Evolutionary conservation across 140 eudicot species (phyloP).

Genomic region (Bidens hawaiensis): DNA sequence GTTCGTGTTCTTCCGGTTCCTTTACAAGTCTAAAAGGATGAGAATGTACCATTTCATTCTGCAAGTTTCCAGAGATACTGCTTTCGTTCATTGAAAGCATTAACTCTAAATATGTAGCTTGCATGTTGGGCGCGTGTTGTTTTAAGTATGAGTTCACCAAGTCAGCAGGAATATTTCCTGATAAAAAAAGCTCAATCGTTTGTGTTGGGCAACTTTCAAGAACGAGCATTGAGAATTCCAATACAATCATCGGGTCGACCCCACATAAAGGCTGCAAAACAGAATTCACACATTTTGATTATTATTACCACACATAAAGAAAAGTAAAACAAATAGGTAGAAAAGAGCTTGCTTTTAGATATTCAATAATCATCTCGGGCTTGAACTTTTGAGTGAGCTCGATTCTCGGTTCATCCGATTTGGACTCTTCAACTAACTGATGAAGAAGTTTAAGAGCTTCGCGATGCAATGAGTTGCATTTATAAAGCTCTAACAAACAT

Average conservation of each 20-base stretch:
- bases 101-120: conserved; percentile 83
- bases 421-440: conserved; percentile 69
- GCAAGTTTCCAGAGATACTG: conserved; percentile 87
- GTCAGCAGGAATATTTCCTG: conserved; percentile 94
- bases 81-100: conserved; percentile 94
- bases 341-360: conserved; percentile 71
- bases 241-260: conserved; percentile 92
- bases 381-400: conserved; percentile 71
- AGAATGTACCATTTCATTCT: conserved; percentile 94
- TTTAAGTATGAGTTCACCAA: conserved; percentile 86
- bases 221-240: conserved; percentile 94
- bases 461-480: conserved; percentile 79
- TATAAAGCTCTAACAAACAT: conserved; percentile 80
- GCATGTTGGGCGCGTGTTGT: conserved; percentile 97
- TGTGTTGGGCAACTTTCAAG: conserved; percentile 93
- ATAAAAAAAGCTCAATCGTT: conserved; percentile 87
- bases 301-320: not conserved
- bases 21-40: no score
- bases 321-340: not conserved
- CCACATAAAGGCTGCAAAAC: conserved; percentile 93
- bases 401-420: conserved; percentile 56
- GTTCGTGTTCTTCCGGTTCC: no score
- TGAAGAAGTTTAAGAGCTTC: conserved; percentile 92
- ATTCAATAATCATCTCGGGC: conserved; percentile 95
- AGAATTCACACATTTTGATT: conserved; percentile 2